Percentiles rank a stretch among this genome's conserved stretches.
phyloP scores from a whole-genome alignment of 345 rosid genomes.

The Salix exigua region DNA sequence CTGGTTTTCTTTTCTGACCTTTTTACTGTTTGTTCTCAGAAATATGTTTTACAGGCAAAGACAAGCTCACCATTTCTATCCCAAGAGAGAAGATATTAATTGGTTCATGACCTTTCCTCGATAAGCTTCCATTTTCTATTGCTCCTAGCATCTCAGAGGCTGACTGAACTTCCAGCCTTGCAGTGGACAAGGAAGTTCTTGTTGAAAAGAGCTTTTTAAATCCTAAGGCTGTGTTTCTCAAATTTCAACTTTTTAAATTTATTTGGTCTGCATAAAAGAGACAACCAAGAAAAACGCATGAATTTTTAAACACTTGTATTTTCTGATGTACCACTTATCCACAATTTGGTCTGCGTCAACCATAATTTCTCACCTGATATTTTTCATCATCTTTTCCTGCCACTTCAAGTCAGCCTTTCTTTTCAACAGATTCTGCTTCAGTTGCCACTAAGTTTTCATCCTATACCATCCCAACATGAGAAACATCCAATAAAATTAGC shows the following conservation, averaged over 20 bases:
- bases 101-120: slow-evolving; percentile 7
- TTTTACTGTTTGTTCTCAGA: slow-evolving; percentile 3
- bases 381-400: slow-evolving; percentile 15
- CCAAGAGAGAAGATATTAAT: neutral
- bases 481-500: neutral
- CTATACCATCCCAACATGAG: slow-evolving; percentile 6
- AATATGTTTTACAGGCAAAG: slow-evolving; percentile 14
- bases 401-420: slow-evolving; percentile 11
- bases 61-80: slow-evolving; percentile 12
- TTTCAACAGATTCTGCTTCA: neutral
- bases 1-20: slow-evolving; percentile 30
- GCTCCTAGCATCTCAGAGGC: slow-evolving; percentile 8
- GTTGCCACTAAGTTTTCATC: slow-evolving; percentile 1
- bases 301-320: neutral
- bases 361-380: slow-evolving; percentile 22
- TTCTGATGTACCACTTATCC: neutral
- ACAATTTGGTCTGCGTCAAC: neutral
- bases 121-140: slow-evolving; percentile 1
- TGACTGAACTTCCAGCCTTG: slow-evolving; percentile 1
- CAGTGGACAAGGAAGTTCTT: slow-evolving; percentile 14
- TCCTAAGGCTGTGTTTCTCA: slow-evolving; percentile 35
- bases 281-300: neutral
- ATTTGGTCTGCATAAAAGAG: slow-evolving; percentile 15
- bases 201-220: slow-evolving; percentile 9
- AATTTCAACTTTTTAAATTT: slow-evolving; percentile 19